phyloP scores from a whole-genome alignment of 2,329 filamentous ascomycete species.

The Beauveria sp. region DNA sequence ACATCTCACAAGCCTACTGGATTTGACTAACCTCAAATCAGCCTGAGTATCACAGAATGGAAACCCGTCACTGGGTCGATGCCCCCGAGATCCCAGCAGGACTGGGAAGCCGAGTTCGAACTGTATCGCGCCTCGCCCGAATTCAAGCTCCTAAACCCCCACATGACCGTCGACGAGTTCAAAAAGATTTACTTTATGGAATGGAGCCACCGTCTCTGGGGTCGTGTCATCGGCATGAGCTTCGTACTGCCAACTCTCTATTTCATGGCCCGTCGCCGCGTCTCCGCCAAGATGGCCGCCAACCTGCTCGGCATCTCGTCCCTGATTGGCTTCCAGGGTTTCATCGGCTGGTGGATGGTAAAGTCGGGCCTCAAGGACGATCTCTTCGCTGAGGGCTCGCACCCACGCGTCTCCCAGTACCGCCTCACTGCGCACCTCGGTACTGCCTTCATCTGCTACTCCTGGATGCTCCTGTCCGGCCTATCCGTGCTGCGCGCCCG shows the following conservation, averaged over 20 bases:
- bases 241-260: conserved; percentile 85
- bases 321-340: conserved; percentile 89
- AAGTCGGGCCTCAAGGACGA: conserved; percentile 94
- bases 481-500: conserved; percentile 75
- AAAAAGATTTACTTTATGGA: conserved; percentile 99
- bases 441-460: conserved; percentile 86
- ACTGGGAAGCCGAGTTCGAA: conserved; percentile 89
- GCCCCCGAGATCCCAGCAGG: conserved; percentile 66
- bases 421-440: conserved; percentile 82
- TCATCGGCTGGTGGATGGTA: conserved; percentile 99
- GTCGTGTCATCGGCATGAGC: conserved; percentile 79
- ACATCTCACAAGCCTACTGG: not conserved
- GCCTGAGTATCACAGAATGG: conserved; percentile 98
- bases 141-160: conserved; percentile 82
- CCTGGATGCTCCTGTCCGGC: conserved; percentile 87
- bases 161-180: conserved; percentile 90
- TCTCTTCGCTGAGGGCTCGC: conserved; percentile 81
- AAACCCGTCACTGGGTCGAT: conserved; percentile 87
- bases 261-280: conserved; percentile 73
- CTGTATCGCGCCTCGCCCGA: conserved; percentile 92
- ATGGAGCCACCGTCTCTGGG: conserved; percentile 94
- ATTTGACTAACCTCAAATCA: conserved; percentile 26
- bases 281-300: conserved; percentile 68
- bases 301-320: conserved; percentile 76
- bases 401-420: conserved; percentile 92